Base-by-base conservation (phyloP, 441 rosid genomes). In the Croton laevigatus region DNA sequence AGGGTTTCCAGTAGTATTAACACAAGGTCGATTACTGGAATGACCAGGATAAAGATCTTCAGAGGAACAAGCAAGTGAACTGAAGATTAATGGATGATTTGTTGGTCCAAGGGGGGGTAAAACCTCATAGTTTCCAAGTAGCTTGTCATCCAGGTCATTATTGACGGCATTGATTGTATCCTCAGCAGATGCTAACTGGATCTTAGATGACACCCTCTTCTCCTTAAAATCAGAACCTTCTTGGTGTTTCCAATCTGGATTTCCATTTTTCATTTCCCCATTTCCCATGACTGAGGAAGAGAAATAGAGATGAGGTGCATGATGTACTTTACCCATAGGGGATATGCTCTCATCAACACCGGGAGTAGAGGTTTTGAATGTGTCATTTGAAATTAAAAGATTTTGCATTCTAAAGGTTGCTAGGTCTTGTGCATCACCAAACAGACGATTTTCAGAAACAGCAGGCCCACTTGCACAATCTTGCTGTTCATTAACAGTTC, bases 371-470 rank as follows among this genome's bases (percentile, higher is more conserved):
- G 81, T 66, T 73, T 77, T 84, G 54, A 68, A 55, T 13, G 76
- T 63, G 66, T 73, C 75, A 62, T 75, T 73, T 55, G 86, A 76
- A 62, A 79, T 79, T 44, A 58, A 75, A 69, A 76, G 85, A 79
- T 75, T 76, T 58, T 70, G 84, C 75, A 73, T 73, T 71, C 76
- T 83, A 73, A 85, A 59, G 65, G 85, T 79, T 71, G 96, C 88
- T 64, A 86, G 85, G 71, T 87, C 95, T 71, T 75, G 71, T 61
- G 91, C 90, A 68, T 88, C 90, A 45, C 87, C 93, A 60, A 70
- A 66, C 62, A 80, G 77, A 60, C 81, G 89, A 42, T 71, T 78
- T 71, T 82, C 85, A 51, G 94, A 81, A 68, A 84, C 79, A 65
- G 80, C 59, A 59, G 76, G 63, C 48, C 71, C 62, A 67, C 64